A percentile compares a stretch with the other conserved stretches of the same genome.
phyloP scores from a whole-genome alignment of 805 yeast species.

The Hanseniaspora guilliermondii region DNA sequence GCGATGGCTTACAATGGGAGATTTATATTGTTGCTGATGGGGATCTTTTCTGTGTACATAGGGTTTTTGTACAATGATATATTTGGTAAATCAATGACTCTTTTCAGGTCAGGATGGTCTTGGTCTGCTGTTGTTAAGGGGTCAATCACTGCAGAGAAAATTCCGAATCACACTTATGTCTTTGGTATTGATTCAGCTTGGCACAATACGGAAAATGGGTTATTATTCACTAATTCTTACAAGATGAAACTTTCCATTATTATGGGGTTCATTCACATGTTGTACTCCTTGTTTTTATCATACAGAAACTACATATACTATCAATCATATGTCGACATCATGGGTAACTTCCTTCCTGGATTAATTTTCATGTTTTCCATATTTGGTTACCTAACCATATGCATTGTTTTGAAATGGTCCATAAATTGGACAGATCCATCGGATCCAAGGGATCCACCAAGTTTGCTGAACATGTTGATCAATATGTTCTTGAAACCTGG shows the following conservation, averaged over 20 bases:
- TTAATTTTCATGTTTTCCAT: constrained; percentile 90
- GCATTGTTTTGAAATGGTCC: constrained; percentile 87
- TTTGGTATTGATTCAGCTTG: constrained; percentile 88
- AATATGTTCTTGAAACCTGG: constrained; percentile 95
- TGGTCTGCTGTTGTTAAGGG: constrained; percentile 78
- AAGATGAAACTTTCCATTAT: constrained; percentile 93
- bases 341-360: constrained; percentile 92
- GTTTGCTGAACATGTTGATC: constrained; percentile 85
- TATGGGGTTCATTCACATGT: constrained; percentile 92
- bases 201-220: constrained; percentile 93
- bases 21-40: constrained; percentile 84
- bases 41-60: constrained; percentile 86
- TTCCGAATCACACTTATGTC: constrained; percentile 47
- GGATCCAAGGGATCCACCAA: constrained; percentile 71
- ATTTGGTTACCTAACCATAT: constrained; percentile 78
- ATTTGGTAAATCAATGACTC: constrained; percentile 79
- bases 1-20: constrained; percentile 95
- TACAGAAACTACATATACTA: constrained; percentile 64
- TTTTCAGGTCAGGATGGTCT: constrained; percentile 82
- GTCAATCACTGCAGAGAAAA: constrained; percentile 48
- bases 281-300: constrained; percentile 76
- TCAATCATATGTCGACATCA: constrained; percentile 61
- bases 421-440: constrained; percentile 68
- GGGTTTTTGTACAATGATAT: constrained; percentile 89
- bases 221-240: constrained; percentile 85